Base-by-base conservation (phyloP, 768 basidiomycete species). In the Suillus sp. region DNA sequence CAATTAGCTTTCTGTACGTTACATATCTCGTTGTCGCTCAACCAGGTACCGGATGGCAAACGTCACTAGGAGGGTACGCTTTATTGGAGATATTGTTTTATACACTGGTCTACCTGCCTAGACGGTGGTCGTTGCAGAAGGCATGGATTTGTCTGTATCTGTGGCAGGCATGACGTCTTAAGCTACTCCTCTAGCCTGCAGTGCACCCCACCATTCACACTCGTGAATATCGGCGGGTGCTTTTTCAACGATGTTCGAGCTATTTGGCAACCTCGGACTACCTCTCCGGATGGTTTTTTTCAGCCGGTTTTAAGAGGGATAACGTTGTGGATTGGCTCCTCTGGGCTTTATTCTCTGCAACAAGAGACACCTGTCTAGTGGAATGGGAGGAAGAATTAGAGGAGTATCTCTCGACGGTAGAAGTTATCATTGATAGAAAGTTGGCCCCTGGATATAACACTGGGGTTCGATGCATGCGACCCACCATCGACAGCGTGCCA, bases 271-370 rank as follows among this genome's bases (percentile, higher is more conserved):
- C 61, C 1, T 38, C 64, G 4, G 71, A 77, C 34, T 75, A 78
- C 45, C 76, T 79, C 0, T 77, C 77, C 2, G 84, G 83, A 32
- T 90, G 88, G 86, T 89, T 89, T 71, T 70, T 79, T 8, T 75
- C 74, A 5, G 55, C 73, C 1, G 66, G 54, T 10, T 68, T 84
- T 59, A 78, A 75, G 57, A 79, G 79, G 22, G 78, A 82, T 20
- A 87, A 89, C 64, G 72, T 83, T 45, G 54, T 77, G 6, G 85
- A 87, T 53, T 90, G 87, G 88, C 70, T 89, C n/a, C 76, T 86
- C 7, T 90, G 87, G 87, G 83, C 86, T 0, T 64, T 89, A 27
- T 89, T 88, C 69, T 81, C 81, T 1, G 72, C 77, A 3, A 73
- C 79, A 6, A 69, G 73, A 34, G 69, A 75, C 5, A 68, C 75